Base-by-base conservation (phyloP, 495 filamentous ascomycete species). In the Amphirosellinia nigrospora region DNA sequence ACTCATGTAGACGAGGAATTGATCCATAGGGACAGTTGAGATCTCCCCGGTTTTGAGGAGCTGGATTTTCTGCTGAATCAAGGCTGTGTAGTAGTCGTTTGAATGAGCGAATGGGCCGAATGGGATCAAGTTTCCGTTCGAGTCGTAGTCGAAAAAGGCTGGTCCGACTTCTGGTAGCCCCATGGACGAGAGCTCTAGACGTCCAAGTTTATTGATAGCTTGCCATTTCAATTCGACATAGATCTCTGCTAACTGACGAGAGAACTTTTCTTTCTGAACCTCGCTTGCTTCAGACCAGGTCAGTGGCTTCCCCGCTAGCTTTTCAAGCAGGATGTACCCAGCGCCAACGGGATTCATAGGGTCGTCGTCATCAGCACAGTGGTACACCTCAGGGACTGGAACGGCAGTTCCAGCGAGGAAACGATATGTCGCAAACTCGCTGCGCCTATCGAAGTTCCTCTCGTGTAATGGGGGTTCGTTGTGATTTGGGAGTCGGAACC, bases 1-100 rank as follows among this genome's bases (percentile, higher is more conserved):
- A 74, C 74, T 81, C 30, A 70, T 73, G 70, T 80, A 77, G 61
- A 83, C 73, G 41, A 82, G 69, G 53, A 73, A 83, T 64, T 70
- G 58, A 70, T 70, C 43, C n/a, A 63, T 16, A 50, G 67, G 67
- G 26, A 43, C 67, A 19, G 23, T 56, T 70, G 23, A 77, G 72
- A 74, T 79, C 73, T 21, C 79, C 67, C 58, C 73, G 50, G 34
- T 71, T 68, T 32, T 66, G 41, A 4, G n/a, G 53, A 59, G 60
- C 45, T 62, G 39, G 26, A 65, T 65, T 68, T 50, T 66, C 32
- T 62, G 69, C 45, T 72, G 64, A 39, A 81, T 72, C 48, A 75
- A 74, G 23, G 70, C 69, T 43, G 41, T 70, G 46, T 76, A 79
- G 48, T 81, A 79, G 55, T 78, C 71, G 10, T 38, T 66, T n/a